Percentiles rank a stretch among this genome's conserved stretches.
Evolutionary conservation across 2,329 filamentous ascomycete genomes (phyloP).

Genomic region (Colletotrichum cuscutae): DNA sequence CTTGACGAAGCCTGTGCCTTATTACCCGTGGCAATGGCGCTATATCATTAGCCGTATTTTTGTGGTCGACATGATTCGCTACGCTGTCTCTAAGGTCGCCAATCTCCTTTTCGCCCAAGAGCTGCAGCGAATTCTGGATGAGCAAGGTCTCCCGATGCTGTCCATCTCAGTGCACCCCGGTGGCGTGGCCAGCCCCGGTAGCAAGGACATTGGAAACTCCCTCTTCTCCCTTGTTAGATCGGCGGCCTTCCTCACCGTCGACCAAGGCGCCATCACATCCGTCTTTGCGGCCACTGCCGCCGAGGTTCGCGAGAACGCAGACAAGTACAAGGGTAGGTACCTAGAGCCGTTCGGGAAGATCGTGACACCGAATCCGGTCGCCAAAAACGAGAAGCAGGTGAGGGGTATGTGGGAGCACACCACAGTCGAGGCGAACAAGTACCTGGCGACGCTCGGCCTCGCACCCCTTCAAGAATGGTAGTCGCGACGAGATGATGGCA

Average conservation of each 20-base stretch:
- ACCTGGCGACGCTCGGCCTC: conserved; percentile 17
- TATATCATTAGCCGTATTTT: conserved; percentile 27
- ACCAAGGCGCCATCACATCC: conserved; percentile 34
- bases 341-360: conserved; percentile 34
- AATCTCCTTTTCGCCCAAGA: conserved; percentile 38
- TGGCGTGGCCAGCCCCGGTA: conserved; percentile 25
- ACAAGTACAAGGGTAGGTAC: conserved; percentile 37
- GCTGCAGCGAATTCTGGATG: conserved; percentile 37
- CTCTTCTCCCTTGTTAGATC: conserved; percentile 24
- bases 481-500: too few species aligned
- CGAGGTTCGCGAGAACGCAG: conserved; percentile 23
- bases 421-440: conserved; percentile 28
- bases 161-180: conserved; percentile 38
- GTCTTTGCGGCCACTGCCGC: conserved; percentile 37
- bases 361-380: conserved; percentile 23
- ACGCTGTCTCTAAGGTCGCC: conserved; percentile 39
- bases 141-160: conserved; percentile 29
- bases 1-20: conserved; percentile 22
- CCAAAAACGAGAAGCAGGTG: conserved; percentile 27
- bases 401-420: conserved; percentile 37
- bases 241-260: conserved; percentile 18
- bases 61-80: conserved; percentile 39
- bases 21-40: conserved; percentile 35
- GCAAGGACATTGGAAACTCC: conserved; percentile 1
- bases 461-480: neutral